Conservation (phyloP, 352 stramenopile genomes). For the Phytophthora megakarya region DNA sequence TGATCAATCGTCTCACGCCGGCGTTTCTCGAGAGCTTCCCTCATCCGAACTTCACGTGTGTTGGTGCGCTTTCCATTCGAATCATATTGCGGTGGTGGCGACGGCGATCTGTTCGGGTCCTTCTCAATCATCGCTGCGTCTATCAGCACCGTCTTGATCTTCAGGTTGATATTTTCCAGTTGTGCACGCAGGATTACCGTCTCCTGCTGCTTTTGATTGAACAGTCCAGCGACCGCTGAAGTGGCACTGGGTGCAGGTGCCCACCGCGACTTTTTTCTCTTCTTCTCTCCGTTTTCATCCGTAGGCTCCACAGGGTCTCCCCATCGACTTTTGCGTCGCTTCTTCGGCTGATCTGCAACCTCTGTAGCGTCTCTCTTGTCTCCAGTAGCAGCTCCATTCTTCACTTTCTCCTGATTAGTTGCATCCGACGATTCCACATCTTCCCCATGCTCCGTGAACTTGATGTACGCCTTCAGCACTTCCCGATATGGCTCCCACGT, state of each 20-base stretch:
- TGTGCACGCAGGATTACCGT: slow-evolving; percentile 68
- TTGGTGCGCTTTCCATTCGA: slow-evolving; percentile 96
- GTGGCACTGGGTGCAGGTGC: slow-evolving; percentile 50
- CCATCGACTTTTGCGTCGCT: slow-evolving; percentile 87
- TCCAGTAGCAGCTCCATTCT: neutral
- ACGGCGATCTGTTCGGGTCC: slow-evolving; percentile 91
- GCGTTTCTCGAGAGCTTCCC: slow-evolving; percentile 89
- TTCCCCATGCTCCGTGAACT: slow-evolving; percentile 61
- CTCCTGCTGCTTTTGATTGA: slow-evolving; percentile 75
- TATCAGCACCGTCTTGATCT: slow-evolving; percentile 75
- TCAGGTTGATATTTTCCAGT: slow-evolving; percentile 75
- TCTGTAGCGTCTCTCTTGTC: slow-evolving; percentile 25
- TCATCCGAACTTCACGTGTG: slow-evolving; percentile 96
- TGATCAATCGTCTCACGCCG: slow-evolving; percentile 94
- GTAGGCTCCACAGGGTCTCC: slow-evolving; percentile 60
- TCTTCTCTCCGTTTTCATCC: slow-evolving; percentile 49
- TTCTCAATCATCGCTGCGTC: slow-evolving; percentile 84
- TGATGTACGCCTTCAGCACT: slow-evolving; percentile 91
- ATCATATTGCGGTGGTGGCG: slow-evolving; percentile 95
- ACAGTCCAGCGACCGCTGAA: slow-evolving; percentile 49
- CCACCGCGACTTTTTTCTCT: slow-evolving; percentile 84
- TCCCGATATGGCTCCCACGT: slow-evolving; percentile 93
- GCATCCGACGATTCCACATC: slow-evolving; percentile 14
- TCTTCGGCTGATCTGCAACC: slow-evolving; percentile 49
- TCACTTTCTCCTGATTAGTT: slow-evolving; percentile 19